Conservation (phyloP, 2,329 filamentous ascomycete species). For the Aureobasidium mangrovei region DNA sequence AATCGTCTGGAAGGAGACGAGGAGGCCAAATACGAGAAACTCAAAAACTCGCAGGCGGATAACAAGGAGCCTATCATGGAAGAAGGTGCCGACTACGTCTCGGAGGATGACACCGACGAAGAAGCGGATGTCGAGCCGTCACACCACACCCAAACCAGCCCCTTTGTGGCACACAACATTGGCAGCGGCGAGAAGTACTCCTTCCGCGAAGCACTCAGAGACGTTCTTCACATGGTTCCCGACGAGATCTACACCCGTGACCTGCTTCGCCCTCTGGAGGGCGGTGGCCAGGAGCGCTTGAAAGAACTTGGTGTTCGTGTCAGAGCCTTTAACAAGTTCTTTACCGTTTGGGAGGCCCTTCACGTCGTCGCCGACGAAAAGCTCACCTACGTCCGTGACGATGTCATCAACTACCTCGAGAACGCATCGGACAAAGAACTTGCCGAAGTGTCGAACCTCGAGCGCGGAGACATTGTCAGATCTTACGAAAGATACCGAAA, state of each 20-base stretch:
- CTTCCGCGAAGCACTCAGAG: slow-evolving; percentile 3
- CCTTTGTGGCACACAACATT: slow-evolving; percentile 9
- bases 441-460: slow-evolving; percentile 18
- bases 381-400: slow-evolving; percentile 33
- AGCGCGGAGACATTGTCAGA: slow-evolving; percentile 29
- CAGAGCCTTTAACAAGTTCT: slow-evolving; percentile 32
- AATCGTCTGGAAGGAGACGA: slow-evolving; percentile 1
- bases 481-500: slow-evolving; percentile 36
- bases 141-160: background rate
- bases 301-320: slow-evolving; percentile 34
- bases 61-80: background rate
- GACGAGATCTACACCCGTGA: slow-evolving; percentile 29
- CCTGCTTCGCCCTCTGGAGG: slow-evolving; percentile 30
- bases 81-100: slow-evolving; percentile 2
- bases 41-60: slow-evolving; percentile 9
- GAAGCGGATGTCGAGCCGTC: background rate
- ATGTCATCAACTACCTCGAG: slow-evolving; percentile 33
- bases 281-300: slow-evolving; percentile 32
- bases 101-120: background rate
- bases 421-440: slow-evolving; percentile 17
- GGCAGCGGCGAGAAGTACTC: slow-evolving; percentile 7
- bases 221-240: slow-evolving; percentile 25
- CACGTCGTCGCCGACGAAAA: slow-evolving; percentile 27
- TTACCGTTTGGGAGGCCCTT: slow-evolving; percentile 34
- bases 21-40: slow-evolving; percentile 9